Base-by-base conservation (phyloP, 129 eudicot species). In the Deinandra increscens region DNA sequence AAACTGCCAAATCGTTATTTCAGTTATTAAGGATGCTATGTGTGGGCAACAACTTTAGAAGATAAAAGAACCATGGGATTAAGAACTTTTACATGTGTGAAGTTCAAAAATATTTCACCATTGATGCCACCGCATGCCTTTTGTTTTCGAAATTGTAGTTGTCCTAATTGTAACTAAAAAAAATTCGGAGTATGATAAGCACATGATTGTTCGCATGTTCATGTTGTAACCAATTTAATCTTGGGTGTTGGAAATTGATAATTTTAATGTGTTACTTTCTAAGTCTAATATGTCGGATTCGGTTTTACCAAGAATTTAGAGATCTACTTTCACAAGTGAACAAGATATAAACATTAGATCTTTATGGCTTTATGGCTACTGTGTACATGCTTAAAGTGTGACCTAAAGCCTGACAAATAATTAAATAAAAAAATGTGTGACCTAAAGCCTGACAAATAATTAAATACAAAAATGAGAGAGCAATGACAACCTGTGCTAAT, bases 91-190 rank as follows among this genome's bases (percentile, higher is more conserved):
- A 92, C 69, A 83, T 92, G 87, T 92, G 96, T 77, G 96, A 92
- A 77, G 74, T 92, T 36, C 83, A 88, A 44, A 92, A 86, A 75
- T 81, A 92, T 70, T 88, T 92, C 61, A 90, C 90, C 0, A 92
- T 92, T 33, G 98, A 92, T 84, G 96, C 98, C 15, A 88, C 96
- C 58, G 84, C 81, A 92, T 26, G 29, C 79, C 20, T 92, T 96
- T 18, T 84, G 98, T 51, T 92, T 92, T 79, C 75, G 88, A 64
- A 92, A 92, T 66, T 96, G 88, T 79, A 91, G 97, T 70, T 91
- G 97, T 75, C 97, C 97, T 50, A 92, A 92, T 72, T 92, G 98
- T 75, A 81, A 88, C 70, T 79, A 88, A 59, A 96, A 92, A 69
- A 92, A 92, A 80, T 88, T 96, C 96, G 84, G 54, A 86, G 87